Evolutionary conservation across 305 asterid species (phyloP).

Genomic region (Fraxinus platypoda): DNA sequence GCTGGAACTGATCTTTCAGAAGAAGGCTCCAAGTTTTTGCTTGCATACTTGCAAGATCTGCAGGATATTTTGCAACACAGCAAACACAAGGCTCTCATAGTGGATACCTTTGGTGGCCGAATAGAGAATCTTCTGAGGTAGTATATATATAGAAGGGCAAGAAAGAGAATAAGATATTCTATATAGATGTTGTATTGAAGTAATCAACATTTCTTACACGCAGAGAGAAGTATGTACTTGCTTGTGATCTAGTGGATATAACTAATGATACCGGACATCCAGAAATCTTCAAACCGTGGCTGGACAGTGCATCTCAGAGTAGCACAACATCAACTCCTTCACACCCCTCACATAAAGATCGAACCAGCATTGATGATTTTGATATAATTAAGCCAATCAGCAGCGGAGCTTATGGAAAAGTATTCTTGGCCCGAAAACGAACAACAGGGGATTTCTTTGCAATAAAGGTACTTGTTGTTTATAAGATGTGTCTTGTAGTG

Average conservation of each 20-base stretch:
- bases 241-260: conserved; percentile 65
- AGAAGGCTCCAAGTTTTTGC: conserved; percentile 74
- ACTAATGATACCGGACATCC: conserved; percentile 50
- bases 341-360: conserved; percentile 65
- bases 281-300: conserved; percentile 55
- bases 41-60: conserved; percentile 81
- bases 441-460: conserved; percentile 95
- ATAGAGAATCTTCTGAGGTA: conserved; percentile 88
- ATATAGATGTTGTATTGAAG: conserved; percentile 22
- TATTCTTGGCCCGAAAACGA: conserved; percentile 85
- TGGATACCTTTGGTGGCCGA: conserved; percentile 87
- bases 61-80: conserved; percentile 70
- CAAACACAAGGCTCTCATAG: conserved; percentile 78
- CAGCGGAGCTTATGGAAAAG: conserved; percentile 96
- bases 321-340: conserved; percentile 78
- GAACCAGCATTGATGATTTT: conserved; percentile 84
- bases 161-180: conserved; percentile 14
- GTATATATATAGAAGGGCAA: conserved; percentile 22
- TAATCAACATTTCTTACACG: conserved; percentile 33
- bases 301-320: conserved; percentile 69
- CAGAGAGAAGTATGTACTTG: conserved; percentile 88
- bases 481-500: background rate
- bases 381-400: conserved; percentile 89
- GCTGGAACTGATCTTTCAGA: conserved; percentile 68
- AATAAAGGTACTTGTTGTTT: conserved; percentile 56